Percentiles rank a stretch among this genome's conserved stretches.
Conservation (phyloP, 768 basidiomycete species). For the Tylopilus rubrobrunneus region DNA sequence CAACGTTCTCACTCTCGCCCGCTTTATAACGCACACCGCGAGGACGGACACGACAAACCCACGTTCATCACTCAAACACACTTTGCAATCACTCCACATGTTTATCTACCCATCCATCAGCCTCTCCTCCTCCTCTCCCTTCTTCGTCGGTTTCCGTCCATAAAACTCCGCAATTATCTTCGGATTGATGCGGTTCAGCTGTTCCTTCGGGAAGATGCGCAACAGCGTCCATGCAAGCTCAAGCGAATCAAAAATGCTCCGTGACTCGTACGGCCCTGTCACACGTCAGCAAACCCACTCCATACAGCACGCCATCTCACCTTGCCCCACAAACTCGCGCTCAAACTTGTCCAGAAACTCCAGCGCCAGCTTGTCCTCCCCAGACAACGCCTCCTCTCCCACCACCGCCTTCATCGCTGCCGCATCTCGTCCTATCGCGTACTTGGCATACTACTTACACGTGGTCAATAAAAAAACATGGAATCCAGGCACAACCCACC, state of each 20-base stretch:
- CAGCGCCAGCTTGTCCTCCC: conserved; percentile 93
- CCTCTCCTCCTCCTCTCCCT: conserved; percentile 41
- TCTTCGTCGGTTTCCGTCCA: conserved; percentile 74
- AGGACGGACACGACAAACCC: conserved; percentile 16
- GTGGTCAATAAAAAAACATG: conserved; percentile 13
- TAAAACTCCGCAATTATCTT: conserved; percentile 96
- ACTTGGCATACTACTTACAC: conserved; percentile 86
- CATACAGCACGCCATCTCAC: conserved; percentile 34
- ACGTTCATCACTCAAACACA: conserved; percentile 11
- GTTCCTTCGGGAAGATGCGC: conserved; percentile 98
- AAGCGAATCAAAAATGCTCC: conserved; percentile 94
- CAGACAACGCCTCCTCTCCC: conserved; percentile 93
- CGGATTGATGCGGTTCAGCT: conserved; percentile 95
- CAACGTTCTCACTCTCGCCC: too few relatives aligned
- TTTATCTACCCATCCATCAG: conserved; percentile 58
- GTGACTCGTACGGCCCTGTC: conserved; percentile 87
- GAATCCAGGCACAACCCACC: conserved; percentile 48
- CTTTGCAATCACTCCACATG: conserved; percentile 16
- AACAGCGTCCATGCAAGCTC: conserved; percentile 96
- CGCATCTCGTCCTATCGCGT: conserved; percentile 96
- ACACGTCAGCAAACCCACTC: conserved; percentile 6
- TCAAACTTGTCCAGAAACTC: conserved; percentile 99
- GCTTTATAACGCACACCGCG: too few relatives aligned
- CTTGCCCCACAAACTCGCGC: conserved; percentile 95
- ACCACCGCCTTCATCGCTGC: conserved; percentile 99